Evolutionary conservation across 805 yeast genomes (phyloP), one percentile per base, ranked within the genome.

Genomic region (Metschnikowia anglica): DNA sequence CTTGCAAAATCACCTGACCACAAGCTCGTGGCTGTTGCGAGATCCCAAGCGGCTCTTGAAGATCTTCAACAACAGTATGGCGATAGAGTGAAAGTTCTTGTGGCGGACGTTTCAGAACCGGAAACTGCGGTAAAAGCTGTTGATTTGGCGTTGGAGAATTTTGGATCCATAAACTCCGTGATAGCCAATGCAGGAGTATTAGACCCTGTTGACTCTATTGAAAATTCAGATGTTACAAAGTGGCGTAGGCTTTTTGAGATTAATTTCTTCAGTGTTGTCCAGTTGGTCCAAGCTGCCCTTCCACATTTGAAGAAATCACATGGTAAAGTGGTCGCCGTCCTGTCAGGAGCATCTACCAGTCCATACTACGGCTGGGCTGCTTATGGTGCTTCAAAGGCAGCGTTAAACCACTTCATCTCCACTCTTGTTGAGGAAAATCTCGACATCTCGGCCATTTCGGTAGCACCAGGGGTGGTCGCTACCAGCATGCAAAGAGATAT

Each of bases 401-500:
- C 97, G 0, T 59, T 91, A 38, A 89, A 91, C 61, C 89, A 83
- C 54, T 74, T 88, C 39, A 81, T 87, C 5, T 58, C 66, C 35
- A 79, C 86, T 11, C 60, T 91, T 12, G 83, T 87, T 1, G 69
- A 66, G 5, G 97, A 89, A 55, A 89, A 85, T 58, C 66, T 72
- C 1, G 58, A 53, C 3, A 65, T 88, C n/a, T 62, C 66, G 26
- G 70, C 84, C 3, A 66, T 89, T 9, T 72, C 97, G 0, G 74
- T 93, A 18, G 97, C 96, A 0, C 98, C 98, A 0, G 98, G 99
- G 3, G 95, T 88, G 1, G 97, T 93, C 2, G 88, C 88, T 59
- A 91, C 99, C 1, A 70, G 70, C 16, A 91, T 93, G 98, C 98
- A 93, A 66, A 60, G 51, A 6, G 83, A 80, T 41, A 89, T 91